Percentiles rank a stretch among this genome's conserved stretches.
These are phyloP conservation scores for Kurtzmaniella natalensis DNA, from an alignment of 1,139 yeast genomes.

Conservation along the genomic window DNA sequence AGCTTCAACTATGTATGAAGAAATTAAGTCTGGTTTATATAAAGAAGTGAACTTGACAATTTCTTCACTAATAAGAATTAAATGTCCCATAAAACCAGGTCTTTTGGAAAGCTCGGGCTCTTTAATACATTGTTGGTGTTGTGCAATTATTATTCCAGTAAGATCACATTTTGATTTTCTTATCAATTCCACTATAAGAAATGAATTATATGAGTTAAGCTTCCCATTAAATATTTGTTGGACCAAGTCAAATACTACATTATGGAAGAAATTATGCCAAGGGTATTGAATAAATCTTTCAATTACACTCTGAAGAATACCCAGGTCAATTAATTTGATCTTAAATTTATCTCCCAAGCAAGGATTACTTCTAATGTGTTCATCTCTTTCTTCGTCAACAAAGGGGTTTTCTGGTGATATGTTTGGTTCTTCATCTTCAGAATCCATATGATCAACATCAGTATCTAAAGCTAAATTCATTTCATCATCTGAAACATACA, in stretches of 20 bases:
- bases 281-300: constrained; percentile 37
- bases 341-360: constrained; percentile 45
- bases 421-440: constrained; percentile 45
- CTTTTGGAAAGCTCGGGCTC: constrained; percentile 12
- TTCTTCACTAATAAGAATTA: constrained; percentile 45
- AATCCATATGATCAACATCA: constrained; percentile 22
- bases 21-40: constrained; percentile 45
- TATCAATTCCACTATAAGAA: constrained; percentile 42
- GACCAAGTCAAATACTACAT: constrained; percentile 45
- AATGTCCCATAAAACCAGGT: constrained; percentile 48
- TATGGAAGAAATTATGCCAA: constrained; percentile 49
- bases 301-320: constrained; percentile 30
- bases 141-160: constrained; percentile 29
- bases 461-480: background rate
- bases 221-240: constrained; percentile 49
- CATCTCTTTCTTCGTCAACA: constrained; percentile 38
- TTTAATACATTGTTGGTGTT: constrained; percentile 13
- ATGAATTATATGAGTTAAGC: constrained; percentile 44
- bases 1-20: constrained; percentile 38
- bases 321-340: constrained; percentile 39
- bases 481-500: constrained; percentile 1
- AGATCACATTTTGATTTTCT: constrained; percentile 26
- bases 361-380: constrained; percentile 28
- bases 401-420: constrained; percentile 46
- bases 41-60: constrained; percentile 46